A percentile compares a stretch with the other conserved stretches of the same genome.
These are phyloP conservation scores for Leccinum huronense DNA, from an alignment of 1,284 basidiomycete species.

Conservation along the genomic window DNA sequence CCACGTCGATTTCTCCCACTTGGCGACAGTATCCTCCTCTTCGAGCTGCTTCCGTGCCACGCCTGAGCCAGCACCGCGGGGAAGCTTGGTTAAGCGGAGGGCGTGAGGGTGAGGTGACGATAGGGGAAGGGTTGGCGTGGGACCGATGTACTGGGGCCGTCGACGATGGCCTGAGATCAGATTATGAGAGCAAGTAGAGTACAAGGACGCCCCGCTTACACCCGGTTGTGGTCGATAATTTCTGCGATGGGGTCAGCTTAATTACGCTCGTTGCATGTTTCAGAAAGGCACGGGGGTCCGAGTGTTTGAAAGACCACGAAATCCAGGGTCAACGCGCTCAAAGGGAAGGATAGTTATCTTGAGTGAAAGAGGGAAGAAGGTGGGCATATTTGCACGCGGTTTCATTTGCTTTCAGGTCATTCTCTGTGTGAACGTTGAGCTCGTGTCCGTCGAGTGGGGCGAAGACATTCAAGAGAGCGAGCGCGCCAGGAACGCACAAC, in stretches of 20 bases:
- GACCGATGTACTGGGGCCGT: slow-evolving; percentile 89
- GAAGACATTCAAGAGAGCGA: too few relatives aligned
- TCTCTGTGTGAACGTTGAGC: slow-evolving; percentile 20
- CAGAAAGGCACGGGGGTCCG: slow-evolving; percentile 67
- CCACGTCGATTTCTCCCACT: slow-evolving; percentile 88
- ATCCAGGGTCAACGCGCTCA: slow-evolving; percentile 72
- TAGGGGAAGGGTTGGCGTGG: slow-evolving; percentile 91
- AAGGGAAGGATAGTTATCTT: slow-evolving; percentile 68
- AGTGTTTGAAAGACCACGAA: slow-evolving; percentile 57
- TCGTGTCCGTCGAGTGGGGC: too few relatives aligned
- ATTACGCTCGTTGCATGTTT: slow-evolving; percentile 54
- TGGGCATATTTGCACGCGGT: slow-evolving; percentile 59
- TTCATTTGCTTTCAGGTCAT: slow-evolving; percentile 29
- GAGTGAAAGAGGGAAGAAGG: slow-evolving; percentile 64
- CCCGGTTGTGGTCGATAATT: slow-evolving; percentile 98
- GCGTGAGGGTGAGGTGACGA: slow-evolving; percentile 92
- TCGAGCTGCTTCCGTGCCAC: slow-evolving; percentile 87
- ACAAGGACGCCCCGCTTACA: slow-evolving; percentile 43
- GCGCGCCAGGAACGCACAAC: too few relatives aligned
- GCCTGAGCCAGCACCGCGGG: slow-evolving; percentile 84
- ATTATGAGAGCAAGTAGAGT: neutral
- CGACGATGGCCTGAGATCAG: slow-evolving; percentile 79
- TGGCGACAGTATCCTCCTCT: slow-evolving; percentile 71
- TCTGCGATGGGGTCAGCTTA: slow-evolving; percentile 84
- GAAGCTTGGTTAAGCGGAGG: slow-evolving; percentile 80